These are phyloP conservation scores for Erythrophleum fordii DNA, from an alignment of 306 rosid genomes.

Conservation along the genomic window DNA sequence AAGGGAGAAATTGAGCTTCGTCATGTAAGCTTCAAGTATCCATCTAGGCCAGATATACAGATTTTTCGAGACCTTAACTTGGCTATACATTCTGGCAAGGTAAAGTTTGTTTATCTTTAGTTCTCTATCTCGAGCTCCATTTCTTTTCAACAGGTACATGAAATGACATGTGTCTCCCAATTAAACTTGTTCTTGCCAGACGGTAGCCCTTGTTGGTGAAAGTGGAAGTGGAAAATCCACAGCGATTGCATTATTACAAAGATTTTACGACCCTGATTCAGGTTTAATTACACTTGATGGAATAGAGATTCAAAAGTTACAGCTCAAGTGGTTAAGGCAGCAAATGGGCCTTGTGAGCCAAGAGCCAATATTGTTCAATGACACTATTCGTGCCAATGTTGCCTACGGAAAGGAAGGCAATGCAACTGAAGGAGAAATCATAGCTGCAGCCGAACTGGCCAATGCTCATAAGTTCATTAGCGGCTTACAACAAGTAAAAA, in stretches of 20 bases:
- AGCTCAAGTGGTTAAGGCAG: constrained; percentile 90
- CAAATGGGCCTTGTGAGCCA: constrained; percentile 93
- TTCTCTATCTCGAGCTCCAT: not conserved
- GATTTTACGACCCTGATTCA: constrained; percentile 89
- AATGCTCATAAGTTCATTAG: constrained; percentile 89
- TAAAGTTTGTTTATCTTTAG: not conserved
- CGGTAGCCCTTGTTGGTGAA: constrained; percentile 89
- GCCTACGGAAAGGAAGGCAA: constrained; percentile 82
- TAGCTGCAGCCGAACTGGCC: constrained; percentile 72
- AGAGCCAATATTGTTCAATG: constrained; percentile 82
- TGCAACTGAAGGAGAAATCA: constrained; percentile 80
- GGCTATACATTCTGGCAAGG: constrained; percentile 80
- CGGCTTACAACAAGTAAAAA: constrained; percentile 68
- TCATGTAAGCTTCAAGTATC: constrained; percentile 80
- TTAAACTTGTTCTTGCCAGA: constrained; percentile 46
- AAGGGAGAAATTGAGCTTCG: constrained; percentile 83
- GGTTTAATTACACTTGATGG: constrained; percentile 83
- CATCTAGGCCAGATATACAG: constrained; percentile 77
- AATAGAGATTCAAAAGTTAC: constrained; percentile 55
- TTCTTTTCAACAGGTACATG: not conserved
- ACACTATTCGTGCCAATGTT: constrained; percentile 80
- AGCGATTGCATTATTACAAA: constrained; percentile 72
- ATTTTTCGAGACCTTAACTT: constrained; percentile 75
- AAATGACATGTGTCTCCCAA: not conserved
- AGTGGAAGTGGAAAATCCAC: constrained; percentile 97